These are phyloP conservation scores for Saksenaea oblongispora DNA, from an alignment of 371 early-diverging fungal species.

Conservation along the genomic window DNA sequence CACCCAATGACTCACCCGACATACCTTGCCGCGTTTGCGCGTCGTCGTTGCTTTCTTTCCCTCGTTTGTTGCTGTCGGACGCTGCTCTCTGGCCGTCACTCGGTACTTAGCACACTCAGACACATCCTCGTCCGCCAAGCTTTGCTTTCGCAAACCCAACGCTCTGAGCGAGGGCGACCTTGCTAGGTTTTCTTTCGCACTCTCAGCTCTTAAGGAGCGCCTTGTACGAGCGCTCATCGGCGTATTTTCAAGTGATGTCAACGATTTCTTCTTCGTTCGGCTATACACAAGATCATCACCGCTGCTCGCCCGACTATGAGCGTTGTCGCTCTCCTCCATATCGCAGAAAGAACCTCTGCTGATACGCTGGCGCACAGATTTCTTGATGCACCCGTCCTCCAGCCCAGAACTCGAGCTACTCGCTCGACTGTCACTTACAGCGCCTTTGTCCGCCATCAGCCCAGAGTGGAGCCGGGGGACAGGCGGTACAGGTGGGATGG, in stretches of 20 bases:
- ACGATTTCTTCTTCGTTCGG: constrained; percentile 14
- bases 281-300: background rate
- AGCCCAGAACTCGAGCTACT: background rate
- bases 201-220: constrained; percentile 39
- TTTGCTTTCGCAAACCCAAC: constrained; percentile 26
- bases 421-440: background rate
- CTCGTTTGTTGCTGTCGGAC: constrained; percentile 3
- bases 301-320: background rate
- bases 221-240: constrained; percentile 4
- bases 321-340: background rate
- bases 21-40: constrained; percentile 46
- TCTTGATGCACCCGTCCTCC: background rate
- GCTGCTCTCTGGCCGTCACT: background rate
- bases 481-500: constrained; percentile 11
- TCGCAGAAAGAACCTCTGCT: background rate
- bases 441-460: background rate
- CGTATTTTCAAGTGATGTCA: background rate
- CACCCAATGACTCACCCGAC: background rate
- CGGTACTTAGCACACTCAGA: constrained; percentile 8
- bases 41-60: background rate
- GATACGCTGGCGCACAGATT: background rate
- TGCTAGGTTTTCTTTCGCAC: constrained; percentile 42
- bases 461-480: constrained; percentile 9
- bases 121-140: constrained; percentile 18
- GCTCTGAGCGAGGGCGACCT: constrained; percentile 32